phyloP scores from a whole-genome alignment of 805 yeast species.

The Yarrowia deformans region DNA sequence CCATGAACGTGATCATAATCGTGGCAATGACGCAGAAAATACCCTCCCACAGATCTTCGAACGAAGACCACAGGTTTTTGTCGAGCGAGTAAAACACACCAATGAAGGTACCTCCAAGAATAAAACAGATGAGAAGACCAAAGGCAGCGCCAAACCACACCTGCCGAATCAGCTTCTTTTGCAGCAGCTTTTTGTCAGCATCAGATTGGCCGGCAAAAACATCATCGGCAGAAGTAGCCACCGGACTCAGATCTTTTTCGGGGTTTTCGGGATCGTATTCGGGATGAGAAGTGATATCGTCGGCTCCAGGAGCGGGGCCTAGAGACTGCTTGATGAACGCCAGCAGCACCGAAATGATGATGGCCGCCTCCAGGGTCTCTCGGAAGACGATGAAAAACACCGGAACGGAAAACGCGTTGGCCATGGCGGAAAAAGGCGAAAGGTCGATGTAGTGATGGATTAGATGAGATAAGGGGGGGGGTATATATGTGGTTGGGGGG shows the following conservation, averaged over 20 bases:
- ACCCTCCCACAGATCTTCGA: constrained; percentile 98
- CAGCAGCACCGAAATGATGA: constrained; percentile 85
- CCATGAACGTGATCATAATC: constrained; percentile 87
- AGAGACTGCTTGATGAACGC: constrained; percentile 90
- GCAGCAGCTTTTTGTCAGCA: constrained; percentile 50
- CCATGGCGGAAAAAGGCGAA: neutral
- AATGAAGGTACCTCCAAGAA: constrained; percentile 90
- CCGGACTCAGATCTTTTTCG: neutral
- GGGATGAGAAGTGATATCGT: neutral
- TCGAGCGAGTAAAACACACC: constrained; percentile 87
- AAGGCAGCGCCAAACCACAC: constrained; percentile 82
- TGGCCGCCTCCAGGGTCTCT: constrained; percentile 89
- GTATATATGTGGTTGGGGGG: neutral
- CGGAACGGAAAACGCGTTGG: constrained; percentile 61
- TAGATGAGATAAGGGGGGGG: constrained; percentile 23
- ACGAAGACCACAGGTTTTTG: constrained; percentile 80
- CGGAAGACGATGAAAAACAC: constrained; percentile 90
- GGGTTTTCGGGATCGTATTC: neutral
- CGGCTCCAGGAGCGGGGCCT: constrained; percentile 47
- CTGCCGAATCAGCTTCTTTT: constrained; percentile 71
- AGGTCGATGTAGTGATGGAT: neutral
- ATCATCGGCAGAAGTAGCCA: neutral
- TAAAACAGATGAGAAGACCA: constrained; percentile 81
- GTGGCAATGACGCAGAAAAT: constrained; percentile 89
- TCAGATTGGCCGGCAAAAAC: constrained; percentile 5